Percentiles rank a stretch among this genome's conserved stretches.
These are phyloP conservation scores for Curvularia sp. DNA, from an alignment of 2,329 filamentous ascomycete species.

Conservation along the genomic window DNA sequence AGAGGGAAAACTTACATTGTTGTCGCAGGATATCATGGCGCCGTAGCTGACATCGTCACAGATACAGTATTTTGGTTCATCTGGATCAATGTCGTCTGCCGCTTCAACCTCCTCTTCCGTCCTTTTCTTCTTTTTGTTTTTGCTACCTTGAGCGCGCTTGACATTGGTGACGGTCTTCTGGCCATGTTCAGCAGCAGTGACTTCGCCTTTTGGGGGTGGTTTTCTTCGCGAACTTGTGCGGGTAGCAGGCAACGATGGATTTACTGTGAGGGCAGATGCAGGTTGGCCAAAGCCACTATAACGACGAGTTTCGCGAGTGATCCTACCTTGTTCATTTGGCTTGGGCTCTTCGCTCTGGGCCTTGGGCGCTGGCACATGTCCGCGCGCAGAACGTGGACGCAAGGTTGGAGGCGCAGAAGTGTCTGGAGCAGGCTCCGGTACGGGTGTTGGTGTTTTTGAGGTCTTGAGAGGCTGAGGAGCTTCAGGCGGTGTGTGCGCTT, in stretches of 20 bases:
- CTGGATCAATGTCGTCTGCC: slow-evolving; percentile 67
- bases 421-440: slow-evolving; percentile 22
- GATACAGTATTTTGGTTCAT: slow-evolving; percentile 78
- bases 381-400: slow-evolving; percentile 51
- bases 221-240: slow-evolving; percentile 63
- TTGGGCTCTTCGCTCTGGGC: slow-evolving; percentile 59
- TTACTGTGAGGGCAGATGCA: slow-evolving; percentile 16
- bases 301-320: slow-evolving; percentile 51
- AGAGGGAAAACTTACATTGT: slow-evolving; percentile 59
- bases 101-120: slow-evolving; percentile 35
- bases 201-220: slow-evolving; percentile 75
- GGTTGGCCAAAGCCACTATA: slow-evolving; percentile 56
- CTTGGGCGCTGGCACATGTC: slow-evolving; percentile 49
- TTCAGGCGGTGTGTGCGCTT: slow-evolving; percentile 34
- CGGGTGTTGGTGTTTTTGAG: slow-evolving; percentile 29
- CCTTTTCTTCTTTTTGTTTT: slow-evolving; percentile 59
- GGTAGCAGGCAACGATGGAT: slow-evolving; percentile 40
- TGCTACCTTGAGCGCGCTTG: slow-evolving; percentile 63
- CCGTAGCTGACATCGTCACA: slow-evolving; percentile 83
- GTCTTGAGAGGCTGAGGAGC: slow-evolving; percentile 24
- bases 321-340: slow-evolving; percentile 46
- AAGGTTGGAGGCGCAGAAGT: slow-evolving; percentile 23
- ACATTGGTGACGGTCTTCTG: slow-evolving; percentile 72
- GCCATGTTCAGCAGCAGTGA: slow-evolving; percentile 66
- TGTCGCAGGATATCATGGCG: slow-evolving; percentile 84